These are phyloP conservation scores for Ilyonectria robusta DNA, from an alignment of 2,329 filamentous ascomycete genomes.

Conservation along the genomic window DNA sequence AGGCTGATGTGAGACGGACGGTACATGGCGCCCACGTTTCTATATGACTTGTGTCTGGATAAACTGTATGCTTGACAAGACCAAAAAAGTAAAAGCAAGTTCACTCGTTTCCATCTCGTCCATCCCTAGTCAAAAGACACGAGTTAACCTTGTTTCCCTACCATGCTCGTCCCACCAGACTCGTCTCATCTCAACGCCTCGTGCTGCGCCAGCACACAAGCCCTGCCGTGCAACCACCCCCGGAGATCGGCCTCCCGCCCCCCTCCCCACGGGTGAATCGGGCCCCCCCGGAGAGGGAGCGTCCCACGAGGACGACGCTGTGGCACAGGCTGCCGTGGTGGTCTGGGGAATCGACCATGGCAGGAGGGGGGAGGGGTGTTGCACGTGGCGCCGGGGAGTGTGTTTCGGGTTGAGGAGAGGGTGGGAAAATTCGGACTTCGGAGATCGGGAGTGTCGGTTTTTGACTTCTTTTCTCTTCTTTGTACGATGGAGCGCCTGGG, in stretches of 20 bases:
- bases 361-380: neutral
- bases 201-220: neutral
- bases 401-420: slow-evolving; percentile 6
- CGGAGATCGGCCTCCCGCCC: neutral
- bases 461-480: neutral
- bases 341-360: too few relatives aligned
- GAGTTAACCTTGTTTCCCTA: neutral
- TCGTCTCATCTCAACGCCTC: neutral
- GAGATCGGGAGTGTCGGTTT: slow-evolving; percentile 15
- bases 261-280: neutral
- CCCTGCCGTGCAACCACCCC: neutral
- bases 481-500: slow-evolving; percentile 3
- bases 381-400: neutral
- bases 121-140: neutral
- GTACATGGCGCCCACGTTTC: neutral
- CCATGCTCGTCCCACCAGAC: neutral
- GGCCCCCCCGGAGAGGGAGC: neutral
- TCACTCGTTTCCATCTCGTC: neutral
- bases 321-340: neutral
- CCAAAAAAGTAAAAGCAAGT: neutral
- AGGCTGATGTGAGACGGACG: neutral
- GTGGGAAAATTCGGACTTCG: neutral
- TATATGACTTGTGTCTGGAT: neutral
- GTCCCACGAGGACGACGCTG: neutral
- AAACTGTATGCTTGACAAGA: too few relatives aligned